Evolutionary conservation across 495 filamentous ascomycete genomes (phyloP).

Genomic region (Penicillium alfredii): DNA sequence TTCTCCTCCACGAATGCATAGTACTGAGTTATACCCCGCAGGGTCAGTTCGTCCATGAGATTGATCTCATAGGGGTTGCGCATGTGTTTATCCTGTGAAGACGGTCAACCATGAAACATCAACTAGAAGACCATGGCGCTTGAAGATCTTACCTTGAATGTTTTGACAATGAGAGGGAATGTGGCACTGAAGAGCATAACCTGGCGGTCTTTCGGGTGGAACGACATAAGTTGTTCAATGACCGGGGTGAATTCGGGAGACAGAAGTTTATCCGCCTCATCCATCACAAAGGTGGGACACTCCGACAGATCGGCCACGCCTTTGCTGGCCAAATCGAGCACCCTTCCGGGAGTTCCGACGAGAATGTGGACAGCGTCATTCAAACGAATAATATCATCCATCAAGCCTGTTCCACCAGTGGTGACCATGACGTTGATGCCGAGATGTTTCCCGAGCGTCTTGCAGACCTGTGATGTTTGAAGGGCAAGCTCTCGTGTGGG

Average conservation of each 20-base stretch:
- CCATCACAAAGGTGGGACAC: conserved; percentile 97
- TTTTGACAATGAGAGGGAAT: conserved; percentile 92
- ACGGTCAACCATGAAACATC: too few species aligned
- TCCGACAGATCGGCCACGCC: conserved; percentile 92
- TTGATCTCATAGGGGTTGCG: conserved; percentile 95
- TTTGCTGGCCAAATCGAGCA: conserved; percentile 91
- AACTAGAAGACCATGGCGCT: too few species aligned
- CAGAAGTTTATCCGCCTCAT: conserved; percentile 95
- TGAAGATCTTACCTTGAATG: conserved; percentile 68
- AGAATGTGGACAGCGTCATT: conserved; percentile 94
- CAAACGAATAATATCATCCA: conserved; percentile 94
- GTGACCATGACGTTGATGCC: conserved; percentile 99
- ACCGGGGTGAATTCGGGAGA: conserved; percentile 95
- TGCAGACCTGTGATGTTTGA: conserved; percentile 98
- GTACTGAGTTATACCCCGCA: conserved; percentile 97
- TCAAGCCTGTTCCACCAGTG: conserved; percentile 87
- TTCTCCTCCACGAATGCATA: conserved; percentile 99
- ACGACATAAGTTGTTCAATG: conserved; percentile 88
- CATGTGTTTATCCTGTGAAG: conserved; percentile 82
- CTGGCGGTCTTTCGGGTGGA: conserved; percentile 92
- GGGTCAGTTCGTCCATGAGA: conserved; percentile 97
- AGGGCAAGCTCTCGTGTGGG: conserved; percentile 97
- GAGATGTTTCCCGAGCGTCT: conserved; percentile 93
- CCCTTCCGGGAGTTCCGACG: conserved; percentile 93
- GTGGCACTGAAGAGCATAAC: conserved; percentile 99